These are phyloP conservation scores for Sparassis latifolia DNA, from an alignment of 1,284 basidiomycete genomes.

Conservation along the genomic window DNA sequence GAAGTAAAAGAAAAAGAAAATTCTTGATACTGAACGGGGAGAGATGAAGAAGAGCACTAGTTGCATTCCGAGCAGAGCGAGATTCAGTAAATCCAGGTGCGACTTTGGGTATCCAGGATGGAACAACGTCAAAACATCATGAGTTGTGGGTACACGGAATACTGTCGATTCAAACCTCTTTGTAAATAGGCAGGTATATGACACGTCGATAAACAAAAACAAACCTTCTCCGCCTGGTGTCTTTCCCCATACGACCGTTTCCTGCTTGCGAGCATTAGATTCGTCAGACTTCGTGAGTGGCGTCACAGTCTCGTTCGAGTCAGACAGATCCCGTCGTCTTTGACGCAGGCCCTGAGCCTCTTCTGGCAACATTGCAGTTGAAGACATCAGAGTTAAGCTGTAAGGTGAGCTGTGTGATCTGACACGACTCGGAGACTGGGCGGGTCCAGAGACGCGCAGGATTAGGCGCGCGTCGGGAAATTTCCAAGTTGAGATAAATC, in stretches of 20 bases:
- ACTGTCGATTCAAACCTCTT: conserved; percentile 40
- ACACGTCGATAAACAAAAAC: conserved; percentile 15
- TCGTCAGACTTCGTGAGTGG: conserved; percentile 7
- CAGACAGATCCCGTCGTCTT: conserved; percentile 10
- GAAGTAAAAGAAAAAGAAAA: conserved; percentile 84
- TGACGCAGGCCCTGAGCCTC: conserved; percentile 14
- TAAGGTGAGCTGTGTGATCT: too few species aligned
- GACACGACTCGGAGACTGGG: too few species aligned
- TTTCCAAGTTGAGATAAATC: too few species aligned
- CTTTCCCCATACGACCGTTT: conserved; percentile 82
- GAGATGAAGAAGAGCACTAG: conserved; percentile 71
- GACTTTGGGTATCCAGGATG: conserved; percentile 88
- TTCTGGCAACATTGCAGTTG: conserved; percentile 7
- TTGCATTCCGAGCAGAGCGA: conserved; percentile 75
- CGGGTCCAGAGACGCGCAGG: too few species aligned
- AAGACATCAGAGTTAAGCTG: too few species aligned
- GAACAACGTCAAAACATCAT: conserved; percentile 91
- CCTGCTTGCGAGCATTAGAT: conserved; percentile 18
- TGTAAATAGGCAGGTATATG: too few species aligned
- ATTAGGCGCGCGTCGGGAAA: too few species aligned
- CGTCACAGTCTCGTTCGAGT: conserved; percentile 6
- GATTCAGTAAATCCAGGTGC: conserved; percentile 84
- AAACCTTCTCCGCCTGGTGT: conserved; percentile 77
- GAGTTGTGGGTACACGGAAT: conserved; percentile 92
- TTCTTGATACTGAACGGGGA: conserved; percentile 45